Base-by-base conservation (phyloP, 306 rosid genomes). In the Boehmeria nivea region DNA sequence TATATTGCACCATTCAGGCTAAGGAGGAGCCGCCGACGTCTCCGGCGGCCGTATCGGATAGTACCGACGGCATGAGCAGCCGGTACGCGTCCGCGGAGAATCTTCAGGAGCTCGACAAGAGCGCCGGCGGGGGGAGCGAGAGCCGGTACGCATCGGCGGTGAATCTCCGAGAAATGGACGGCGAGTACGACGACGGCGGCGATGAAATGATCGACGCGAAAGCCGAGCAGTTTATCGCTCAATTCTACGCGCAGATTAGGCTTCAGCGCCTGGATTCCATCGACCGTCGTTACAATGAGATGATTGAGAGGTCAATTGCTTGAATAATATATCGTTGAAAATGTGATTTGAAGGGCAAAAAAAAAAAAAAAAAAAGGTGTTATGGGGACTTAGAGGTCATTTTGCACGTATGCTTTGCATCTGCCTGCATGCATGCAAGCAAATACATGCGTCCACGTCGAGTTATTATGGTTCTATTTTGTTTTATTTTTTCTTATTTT, bases 141-240 rank as follows among this genome's bases (percentile, higher is more conserved):
- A 72, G 64, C 59, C 64, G 60, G 19, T 72, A 77, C 15, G 63
- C 83, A 7, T 85, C 89, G 2, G 94, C 84, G 0, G 9, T 51
- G 7, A 85, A 78, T 11, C 74, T 89, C 11, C 82, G 61, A 3
- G 94, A 83, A 3, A 51, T 89, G 0, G 77, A 63, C 6, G 61
- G 48, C 27, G 34, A 38, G 39, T 31, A 48, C 0, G 20, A 60
- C 0, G 62, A 24, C 10, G 78, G 65, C 5, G 87, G 70, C 1
- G 95, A 89, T 47, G 50, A 64, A 27, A 76, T 51, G 78, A 83
- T 89, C 34, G 95, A 89, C 62, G 66, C 49, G 4, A 89, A 78
- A 60, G 97, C 94, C 0, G 95, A 89, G 2, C 82, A 76, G 56
- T 86, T 83, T 60, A 89, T 89, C 15, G 81, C 90, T 27, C 77